These are phyloP conservation scores for Aureobasidium melanogenum DNA, from an alignment of 2,329 filamentous ascomycete genomes.

Conservation along the genomic window DNA sequence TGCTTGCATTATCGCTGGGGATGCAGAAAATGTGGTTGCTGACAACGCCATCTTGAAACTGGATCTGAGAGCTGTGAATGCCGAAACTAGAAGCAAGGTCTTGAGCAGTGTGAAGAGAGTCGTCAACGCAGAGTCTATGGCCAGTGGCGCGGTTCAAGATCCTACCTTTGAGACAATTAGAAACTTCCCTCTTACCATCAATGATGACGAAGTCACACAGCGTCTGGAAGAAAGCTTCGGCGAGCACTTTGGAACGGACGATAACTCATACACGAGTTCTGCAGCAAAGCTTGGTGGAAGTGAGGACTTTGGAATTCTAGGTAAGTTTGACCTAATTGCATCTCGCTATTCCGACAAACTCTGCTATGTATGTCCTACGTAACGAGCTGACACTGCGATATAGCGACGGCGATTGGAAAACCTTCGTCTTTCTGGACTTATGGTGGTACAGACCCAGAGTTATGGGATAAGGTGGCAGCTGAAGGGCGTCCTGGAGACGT, in stretches of 20 bases:
- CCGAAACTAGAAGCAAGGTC: slow-evolving; percentile 39
- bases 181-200: slow-evolving; percentile 43
- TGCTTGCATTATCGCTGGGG: slow-evolving; percentile 49
- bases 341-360: neutral
- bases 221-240: slow-evolving; percentile 37
- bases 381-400: neutral
- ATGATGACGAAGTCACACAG: slow-evolving; percentile 38
- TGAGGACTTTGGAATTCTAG: slow-evolving; percentile 53
- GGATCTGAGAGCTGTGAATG: slow-evolving; percentile 43
- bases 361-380: neutral
- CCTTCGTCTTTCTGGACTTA: slow-evolving; percentile 48
- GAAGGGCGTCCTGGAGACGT: slow-evolving; percentile 39
- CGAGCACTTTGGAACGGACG: slow-evolving; percentile 34
- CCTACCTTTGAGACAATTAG: slow-evolving; percentile 36
- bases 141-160: slow-evolving; percentile 34
- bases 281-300: slow-evolving; percentile 37
- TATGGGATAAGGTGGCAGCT: slow-evolving; percentile 42
- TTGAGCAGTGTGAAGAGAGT: slow-evolving; percentile 43
- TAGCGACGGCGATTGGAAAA: slow-evolving; percentile 35
- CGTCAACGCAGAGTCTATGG: slow-evolving; percentile 46
- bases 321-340: slow-evolving; percentile 20
- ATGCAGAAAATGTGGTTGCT: slow-evolving; percentile 53
- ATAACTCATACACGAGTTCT: slow-evolving; percentile 28
- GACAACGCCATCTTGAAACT: slow-evolving; percentile 46
- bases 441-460: slow-evolving; percentile 42